Evolutionary conservation across 2,329 filamentous ascomycete species (phyloP).

Genomic region (Fusarium acutatum): DNA sequence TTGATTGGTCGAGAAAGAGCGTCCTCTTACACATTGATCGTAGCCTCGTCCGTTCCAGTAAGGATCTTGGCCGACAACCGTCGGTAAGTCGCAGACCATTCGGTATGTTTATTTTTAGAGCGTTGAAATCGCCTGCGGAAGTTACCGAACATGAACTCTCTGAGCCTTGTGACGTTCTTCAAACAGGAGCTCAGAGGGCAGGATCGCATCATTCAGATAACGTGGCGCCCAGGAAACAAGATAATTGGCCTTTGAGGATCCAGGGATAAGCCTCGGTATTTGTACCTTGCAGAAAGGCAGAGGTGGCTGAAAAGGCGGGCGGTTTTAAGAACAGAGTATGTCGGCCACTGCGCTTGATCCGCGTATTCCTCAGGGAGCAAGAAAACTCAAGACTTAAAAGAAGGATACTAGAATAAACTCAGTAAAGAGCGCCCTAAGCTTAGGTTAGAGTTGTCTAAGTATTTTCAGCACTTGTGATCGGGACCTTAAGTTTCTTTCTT

Average conservation of each 20-base stretch:
- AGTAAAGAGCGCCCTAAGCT: too few relatives aligned
- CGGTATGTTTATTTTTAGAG: neutral
- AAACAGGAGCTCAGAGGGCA: rapidly evolving
- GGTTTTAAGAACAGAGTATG: neutral
- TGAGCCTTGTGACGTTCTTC: neutral
- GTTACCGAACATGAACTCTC: rapidly evolving
- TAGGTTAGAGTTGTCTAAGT: neutral
- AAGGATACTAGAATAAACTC: neutral
- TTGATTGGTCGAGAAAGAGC: neutral
- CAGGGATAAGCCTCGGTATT: neutral
- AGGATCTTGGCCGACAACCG: neutral
- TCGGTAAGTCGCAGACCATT: neutral
- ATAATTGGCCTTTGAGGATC: neutral
- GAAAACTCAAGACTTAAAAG: neutral
- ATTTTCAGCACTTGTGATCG: neutral
- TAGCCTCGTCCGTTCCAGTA: neutral
- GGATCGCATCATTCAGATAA: neutral
- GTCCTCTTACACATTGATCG: neutral
- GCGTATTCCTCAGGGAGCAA: neutral
- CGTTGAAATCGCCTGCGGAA: neutral
- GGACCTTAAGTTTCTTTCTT: neutral
- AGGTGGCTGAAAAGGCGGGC: neutral
- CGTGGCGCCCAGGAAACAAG: neutral
- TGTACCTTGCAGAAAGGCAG: neutral
- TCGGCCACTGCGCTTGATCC: neutral